Base-by-base conservation (phyloP, 2,329 filamentous ascomycete species). In the Penicillium sp. region DNA sequence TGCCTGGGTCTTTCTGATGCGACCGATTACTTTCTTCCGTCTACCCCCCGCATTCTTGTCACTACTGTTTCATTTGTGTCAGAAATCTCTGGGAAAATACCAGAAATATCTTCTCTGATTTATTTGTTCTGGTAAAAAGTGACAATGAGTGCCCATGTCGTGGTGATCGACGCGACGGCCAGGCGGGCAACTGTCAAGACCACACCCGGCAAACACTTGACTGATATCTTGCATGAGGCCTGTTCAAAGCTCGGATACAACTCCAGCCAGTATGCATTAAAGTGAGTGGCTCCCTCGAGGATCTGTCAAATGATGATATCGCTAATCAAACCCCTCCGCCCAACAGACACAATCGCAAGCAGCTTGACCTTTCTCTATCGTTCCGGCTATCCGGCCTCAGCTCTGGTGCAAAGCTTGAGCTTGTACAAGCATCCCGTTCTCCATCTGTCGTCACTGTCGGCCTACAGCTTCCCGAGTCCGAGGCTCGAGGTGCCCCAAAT, bases 381-480 rank as follows among this genome's bases (percentile, higher is more conserved):
- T 91, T 92, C 71, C 87, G 93, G 45, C 85, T 93, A 27, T 89
- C 92, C 5, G 91, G 92, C 47, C 86, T 99, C 5, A 81, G 83
- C 11, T 84, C 90, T 36, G 94, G 94, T 58, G 93, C 94, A 55
- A 96, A 95, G 70, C 85, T 99, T 55, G 92, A 97, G 70, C 89
- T 99, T 47, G 88, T 97, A 21, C 87, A 91, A 69, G 87, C 89
- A 55, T 94, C 92, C 43, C 90, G 90, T 54, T 94, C 92, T 0
- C 89, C 92, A 0, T 88, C 91, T 1, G 88, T 89, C 45, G 88
- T 99, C 52, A 92, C 89, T 39, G 88, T 99, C 40, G 93, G 91
- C n/a, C 79, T 99, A 11, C 90, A 96, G 69, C 79, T 97, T 27
- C 90, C 91, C 3, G 82, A 87, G 34, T 84, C 86, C 21, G 89